Percentiles rank a stretch among this genome's conserved stretches.
These are phyloP conservation scores for Copromyces sp. DNA, from an alignment of 495 filamentous ascomycete genomes.

Conservation along the genomic window DNA sequence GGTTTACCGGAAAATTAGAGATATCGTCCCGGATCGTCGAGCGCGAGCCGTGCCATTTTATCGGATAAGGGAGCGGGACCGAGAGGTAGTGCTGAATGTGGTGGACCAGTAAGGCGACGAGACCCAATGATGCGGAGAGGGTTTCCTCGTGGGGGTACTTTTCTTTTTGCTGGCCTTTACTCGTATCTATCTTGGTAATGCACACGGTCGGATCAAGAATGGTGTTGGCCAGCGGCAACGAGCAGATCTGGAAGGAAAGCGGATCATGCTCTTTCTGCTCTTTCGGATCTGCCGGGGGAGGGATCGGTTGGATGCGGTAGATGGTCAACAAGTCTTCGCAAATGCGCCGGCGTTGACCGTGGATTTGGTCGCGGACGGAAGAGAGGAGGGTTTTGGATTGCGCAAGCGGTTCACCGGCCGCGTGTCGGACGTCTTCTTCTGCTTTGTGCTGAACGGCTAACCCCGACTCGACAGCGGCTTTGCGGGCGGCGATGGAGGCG, in stretches of 20 bases:
- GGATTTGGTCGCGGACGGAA: slow-evolving; percentile 50
- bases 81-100: slow-evolving; percentile 75
- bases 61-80: slow-evolving; percentile 70
- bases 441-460: slow-evolving; percentile 47
- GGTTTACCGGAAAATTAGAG: slow-evolving; percentile 41
- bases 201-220: slow-evolving; percentile 41
- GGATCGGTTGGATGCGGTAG: slow-evolving; percentile 66
- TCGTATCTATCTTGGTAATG: no score
- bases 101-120: slow-evolving; percentile 66
- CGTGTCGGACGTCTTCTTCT: slow-evolving; percentile 41
- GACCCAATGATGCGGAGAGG: slow-evolving; percentile 73
- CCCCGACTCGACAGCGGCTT: slow-evolving; percentile 55
- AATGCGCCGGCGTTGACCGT: slow-evolving; percentile 75
- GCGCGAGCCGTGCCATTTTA: slow-evolving; percentile 58
- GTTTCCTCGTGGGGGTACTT: slow-evolving; percentile 45
- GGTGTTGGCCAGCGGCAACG: slow-evolving; percentile 67
- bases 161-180: slow-evolving; percentile 14
- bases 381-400: slow-evolving; percentile 43
- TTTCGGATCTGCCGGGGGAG: slow-evolving; percentile 14
- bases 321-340: slow-evolving; percentile 69
- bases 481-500: slow-evolving; percentile 53
- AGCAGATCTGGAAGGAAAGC: slow-evolving; percentile 68
- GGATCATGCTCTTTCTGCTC: slow-evolving; percentile 17
- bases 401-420: slow-evolving; percentile 45
- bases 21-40: slow-evolving; percentile 76